Evolutionary conservation across 768 basidiomycete species (phyloP), one percentile per base, ranked within the genome.

Genomic region (Hericium coralloides): DNA sequence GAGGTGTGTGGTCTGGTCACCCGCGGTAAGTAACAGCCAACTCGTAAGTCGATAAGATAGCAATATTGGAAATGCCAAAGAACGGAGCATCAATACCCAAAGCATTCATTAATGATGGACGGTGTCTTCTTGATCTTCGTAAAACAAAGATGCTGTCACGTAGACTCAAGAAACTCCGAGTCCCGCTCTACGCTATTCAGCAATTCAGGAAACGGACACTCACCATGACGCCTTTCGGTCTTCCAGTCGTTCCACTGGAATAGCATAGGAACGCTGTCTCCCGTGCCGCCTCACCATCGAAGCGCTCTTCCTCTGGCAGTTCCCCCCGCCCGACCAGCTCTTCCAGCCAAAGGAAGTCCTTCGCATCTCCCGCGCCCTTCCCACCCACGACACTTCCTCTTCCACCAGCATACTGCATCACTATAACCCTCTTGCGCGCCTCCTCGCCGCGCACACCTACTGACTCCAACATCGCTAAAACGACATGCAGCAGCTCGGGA

Each of bases 211-310:
- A 23, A 23, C 1, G 49, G 31, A 20, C 17, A 25, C 55, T 36
- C 17, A 72, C 73, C 60, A 76, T 72, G 17, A 82, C 79, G 4
- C 80, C 90, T 69, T 92, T 93, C 2, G 90, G 84, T 59, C 83
- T 82, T 2, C 89, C 87, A 0, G 86, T 89, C 1, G 89, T 92
- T 5, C 89, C 89, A 66, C 71, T 72, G 3, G 70, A 74, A 56
- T 89, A 89, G 56, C 85, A 89, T 38, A 90, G 64, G 60, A 81
- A 81, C 3, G 74, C 68, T 0, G 88, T 89, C 63, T 87, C 83
- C 53, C 83, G 65, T 1, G 82, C 73, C 20, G 73, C 61, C 55
- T 50, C 38, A 0, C 79, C 82, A 14, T 81, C 74, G 52, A 85
- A 82, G 62, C 69, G 73, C 60, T 80, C 83, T 64, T 87, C 85